phyloP scores from a whole-genome alignment of 805 yeast species.

The Metschnikowia hibisci region DNA sequence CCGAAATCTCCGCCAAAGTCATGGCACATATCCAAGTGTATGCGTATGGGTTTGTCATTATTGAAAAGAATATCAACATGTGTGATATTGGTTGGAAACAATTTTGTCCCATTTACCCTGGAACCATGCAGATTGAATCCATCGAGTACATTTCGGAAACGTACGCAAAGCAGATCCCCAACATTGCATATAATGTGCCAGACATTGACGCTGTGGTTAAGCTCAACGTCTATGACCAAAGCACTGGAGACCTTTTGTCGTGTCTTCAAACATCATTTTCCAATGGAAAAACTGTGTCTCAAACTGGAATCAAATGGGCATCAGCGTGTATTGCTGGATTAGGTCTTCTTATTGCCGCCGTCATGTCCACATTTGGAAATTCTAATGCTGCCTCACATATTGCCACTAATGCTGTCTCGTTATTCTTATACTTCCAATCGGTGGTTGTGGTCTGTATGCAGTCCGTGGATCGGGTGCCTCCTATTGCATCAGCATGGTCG shows the following conservation, averaged over 20 bases:
- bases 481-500: constrained; percentile 89
- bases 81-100: constrained; percentile 75
- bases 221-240: constrained; percentile 43
- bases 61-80: constrained; percentile 53
- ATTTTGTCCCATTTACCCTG: constrained; percentile 86
- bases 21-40: constrained; percentile 68
- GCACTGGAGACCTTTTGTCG: constrained; percentile 48
- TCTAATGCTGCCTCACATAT: constrained; percentile 87
- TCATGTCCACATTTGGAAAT: constrained; percentile 80
- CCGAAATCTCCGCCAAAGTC: constrained; percentile 65
- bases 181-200: constrained; percentile 81
- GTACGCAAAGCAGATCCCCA: constrained; percentile 64
- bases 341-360: constrained; percentile 78
- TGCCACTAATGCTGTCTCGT: constrained; percentile 79
- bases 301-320: constrained; percentile 75
- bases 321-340: constrained; percentile 87
- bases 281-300: constrained; percentile 79
- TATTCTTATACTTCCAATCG: constrained; percentile 84
- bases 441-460: constrained; percentile 82
- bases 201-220: constrained; percentile 79
- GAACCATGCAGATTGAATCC: constrained; percentile 72
- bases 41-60: constrained; percentile 81
- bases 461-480: constrained; percentile 82
- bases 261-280: constrained; percentile 73
- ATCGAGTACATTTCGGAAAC: constrained; percentile 51